Conservation (phyloP, 1,284 basidiomycete genomes). For the Trichosporon sp. region DNA sequence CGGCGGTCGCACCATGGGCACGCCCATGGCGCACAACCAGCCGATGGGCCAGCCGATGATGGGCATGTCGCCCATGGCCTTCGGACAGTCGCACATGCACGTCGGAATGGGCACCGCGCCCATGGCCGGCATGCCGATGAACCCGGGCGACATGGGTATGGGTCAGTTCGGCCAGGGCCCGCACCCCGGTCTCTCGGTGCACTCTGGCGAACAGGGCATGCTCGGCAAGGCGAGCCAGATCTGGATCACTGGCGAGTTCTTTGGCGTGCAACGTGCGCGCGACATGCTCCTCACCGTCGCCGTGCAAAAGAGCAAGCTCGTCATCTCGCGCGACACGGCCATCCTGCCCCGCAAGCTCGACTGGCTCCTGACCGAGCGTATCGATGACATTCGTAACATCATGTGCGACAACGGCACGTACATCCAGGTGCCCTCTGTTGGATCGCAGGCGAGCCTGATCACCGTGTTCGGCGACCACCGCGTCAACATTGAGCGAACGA, state of each 20-base stretch:
- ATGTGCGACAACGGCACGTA: constrained; percentile 98
- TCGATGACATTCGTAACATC: constrained; percentile 84
- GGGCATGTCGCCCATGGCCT: constrained; percentile 35
- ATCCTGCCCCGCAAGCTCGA: constrained; percentile 95
- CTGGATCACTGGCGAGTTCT: constrained; percentile 98
- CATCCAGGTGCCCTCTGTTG: constrained; percentile 85
- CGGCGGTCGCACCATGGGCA: constrained; percentile 33
- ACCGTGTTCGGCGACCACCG: constrained; percentile 93
- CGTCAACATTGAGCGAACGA: constrained; percentile 93
- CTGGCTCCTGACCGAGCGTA: constrained; percentile 92
- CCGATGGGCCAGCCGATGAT: constrained; percentile 33
- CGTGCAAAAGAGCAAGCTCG: constrained; percentile 83
- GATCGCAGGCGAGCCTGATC: constrained; percentile 74
- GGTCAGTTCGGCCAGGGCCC: constrained; percentile 43
- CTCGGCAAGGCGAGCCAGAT: constrained; percentile 66
- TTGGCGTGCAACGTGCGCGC: constrained; percentile 88
- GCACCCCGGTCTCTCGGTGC: constrained; percentile 48
- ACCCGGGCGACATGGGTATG: constrained; percentile 39
- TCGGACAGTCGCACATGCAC: constrained; percentile 46
- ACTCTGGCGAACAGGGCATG: constrained; percentile 60
- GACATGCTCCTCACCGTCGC: constrained; percentile 93
- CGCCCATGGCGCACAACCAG: constrained; percentile 36
- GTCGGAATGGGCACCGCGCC: constrained; percentile 46
- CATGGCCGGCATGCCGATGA: constrained; percentile 39
- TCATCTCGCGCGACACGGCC: constrained; percentile 89